phyloP scores from a whole-genome alignment of 2,329 filamentous ascomycete genomes.

The Beauveria sp. region DNA sequence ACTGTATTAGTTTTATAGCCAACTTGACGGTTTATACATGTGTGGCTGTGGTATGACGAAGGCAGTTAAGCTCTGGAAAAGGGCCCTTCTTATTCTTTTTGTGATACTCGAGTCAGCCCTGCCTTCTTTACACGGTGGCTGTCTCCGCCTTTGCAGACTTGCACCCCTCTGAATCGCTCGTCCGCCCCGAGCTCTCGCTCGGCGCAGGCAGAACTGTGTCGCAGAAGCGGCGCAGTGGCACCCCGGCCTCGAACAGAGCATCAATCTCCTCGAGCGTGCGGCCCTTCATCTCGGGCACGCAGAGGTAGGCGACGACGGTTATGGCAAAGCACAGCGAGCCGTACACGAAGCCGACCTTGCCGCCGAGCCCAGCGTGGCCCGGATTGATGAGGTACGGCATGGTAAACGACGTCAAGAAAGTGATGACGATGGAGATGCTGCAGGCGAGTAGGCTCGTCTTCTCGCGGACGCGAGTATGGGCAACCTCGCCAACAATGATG shows the following conservation, averaged over 20 bases:
- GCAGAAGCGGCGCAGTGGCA: constrained; percentile 15
- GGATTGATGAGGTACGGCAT: constrained; percentile 29
- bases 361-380: constrained; percentile 26
- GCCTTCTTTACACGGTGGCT: no score
- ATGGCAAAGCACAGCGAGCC: constrained; percentile 29
- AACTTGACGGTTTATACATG: no score
- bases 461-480: constrained; percentile 21
- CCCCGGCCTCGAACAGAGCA: constrained; percentile 14
- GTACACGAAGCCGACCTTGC: constrained; percentile 32
- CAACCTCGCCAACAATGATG: constrained; percentile 19
- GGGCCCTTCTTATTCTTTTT: no score
- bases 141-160: not conserved
- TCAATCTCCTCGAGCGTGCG: constrained; percentile 19
- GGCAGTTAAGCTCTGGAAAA: no score
- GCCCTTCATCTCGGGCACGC: constrained; percentile 36
- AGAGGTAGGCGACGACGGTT: constrained; percentile 33
- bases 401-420: constrained; percentile 27
- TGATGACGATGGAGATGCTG: constrained; percentile 22
- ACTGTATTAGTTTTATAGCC: not conserved
- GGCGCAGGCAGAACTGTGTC: not conserved
- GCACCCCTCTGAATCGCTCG: not conserved
- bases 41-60: no score
- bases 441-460: constrained; percentile 23
- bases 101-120: no score
- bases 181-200: not conserved